These are phyloP conservation scores for Nakaseomyces delphensis DNA, from an alignment of 1,139 yeast species.

Conservation along the genomic window DNA sequence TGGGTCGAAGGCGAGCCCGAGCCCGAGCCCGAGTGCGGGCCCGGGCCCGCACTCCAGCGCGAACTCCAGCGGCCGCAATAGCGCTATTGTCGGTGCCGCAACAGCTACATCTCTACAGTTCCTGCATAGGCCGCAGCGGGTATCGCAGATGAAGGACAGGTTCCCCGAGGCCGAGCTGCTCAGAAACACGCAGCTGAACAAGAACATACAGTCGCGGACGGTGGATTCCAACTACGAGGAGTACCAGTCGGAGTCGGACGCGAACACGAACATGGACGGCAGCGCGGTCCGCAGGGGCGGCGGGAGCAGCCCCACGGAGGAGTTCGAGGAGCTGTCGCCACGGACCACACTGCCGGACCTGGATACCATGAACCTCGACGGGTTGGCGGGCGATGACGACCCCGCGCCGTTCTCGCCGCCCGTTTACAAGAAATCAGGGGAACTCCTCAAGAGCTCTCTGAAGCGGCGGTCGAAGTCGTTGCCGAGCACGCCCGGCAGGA, in stretches of 20 bases:
- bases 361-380: conserved; percentile 1
- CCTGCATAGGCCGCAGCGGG: conserved; percentile 24
- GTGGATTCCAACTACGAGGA: conserved; percentile 1
- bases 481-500: conserved; percentile 25
- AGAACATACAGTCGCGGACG: conserved; percentile 8
- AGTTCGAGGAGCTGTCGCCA: conserved; percentile 1
- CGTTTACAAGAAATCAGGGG: conserved; percentile 29
- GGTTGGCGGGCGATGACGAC: conserved; percentile 5
- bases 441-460: conserved; percentile 23
- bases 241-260: not conserved
- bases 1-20: no score
- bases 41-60: no score
- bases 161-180: conserved; percentile 20
- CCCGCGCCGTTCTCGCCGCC: conserved; percentile 17
- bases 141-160: conserved; percentile 15
- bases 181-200: conserved; percentile 23
- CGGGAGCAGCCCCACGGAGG: not conserved
- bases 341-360: conserved; percentile 3
- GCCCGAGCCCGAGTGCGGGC: no score
- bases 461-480: conserved; percentile 28
- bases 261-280: no score
- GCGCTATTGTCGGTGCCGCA: conserved; percentile 2
- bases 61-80: conserved; percentile 1
- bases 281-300: no score
- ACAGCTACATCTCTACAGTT: conserved; percentile 19